Evolutionary conservation across 148 eudicot genomes (phyloP).

Genomic region (Spergularia bocconei): DNA sequence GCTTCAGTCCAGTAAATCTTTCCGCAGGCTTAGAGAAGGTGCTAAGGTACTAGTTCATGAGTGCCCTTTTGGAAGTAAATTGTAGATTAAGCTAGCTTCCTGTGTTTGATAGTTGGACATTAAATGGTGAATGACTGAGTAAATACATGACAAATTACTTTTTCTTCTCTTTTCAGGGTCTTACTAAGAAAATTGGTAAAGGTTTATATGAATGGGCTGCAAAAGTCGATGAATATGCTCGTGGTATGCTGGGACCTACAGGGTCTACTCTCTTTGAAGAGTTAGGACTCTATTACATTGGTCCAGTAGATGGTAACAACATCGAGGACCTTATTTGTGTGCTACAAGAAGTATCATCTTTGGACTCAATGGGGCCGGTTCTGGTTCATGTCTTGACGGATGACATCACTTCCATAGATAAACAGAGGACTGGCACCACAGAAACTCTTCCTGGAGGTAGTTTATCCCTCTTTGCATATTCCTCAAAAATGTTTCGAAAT

Average conservation of each 20-base stretch:
- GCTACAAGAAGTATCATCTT: slow-evolving; percentile 73
- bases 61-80: not conserved
- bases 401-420: slow-evolving; percentile 39
- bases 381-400: slow-evolving; percentile 77
- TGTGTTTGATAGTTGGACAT: not conserved
- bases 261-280: slow-evolving; percentile 95
- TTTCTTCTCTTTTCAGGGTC: slow-evolving; percentile 38
- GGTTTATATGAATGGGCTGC: slow-evolving; percentile 94
- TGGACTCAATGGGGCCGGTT: slow-evolving; percentile 93
- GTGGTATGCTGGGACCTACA: slow-evolving; percentile 89
- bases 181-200: slow-evolving; percentile 72
- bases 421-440: slow-evolving; percentile 21
- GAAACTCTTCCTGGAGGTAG: slow-evolving; percentile 40
- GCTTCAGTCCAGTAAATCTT: slow-evolving; percentile 79
- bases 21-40: slow-evolving; percentile 72
- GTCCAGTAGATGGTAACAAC: slow-evolving; percentile 89
- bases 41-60: slow-evolving; percentile 57
- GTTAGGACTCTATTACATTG: slow-evolving; percentile 88
- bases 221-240: slow-evolving; percentile 84
- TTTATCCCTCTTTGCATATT: slow-evolving; percentile 1
- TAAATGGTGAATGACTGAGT: slow-evolving; percentile 9
- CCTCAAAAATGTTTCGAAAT: not conserved
- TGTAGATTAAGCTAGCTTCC: not conserved
- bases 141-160: not conserved
- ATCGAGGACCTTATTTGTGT: slow-evolving; percentile 84